Percentiles rank a stretch among this genome's conserved stretches.
These are phyloP conservation scores for Emmonsiellopsis sp. DNA, from an alignment of 2,329 filamentous ascomycete genomes.

Conservation along the genomic window DNA sequence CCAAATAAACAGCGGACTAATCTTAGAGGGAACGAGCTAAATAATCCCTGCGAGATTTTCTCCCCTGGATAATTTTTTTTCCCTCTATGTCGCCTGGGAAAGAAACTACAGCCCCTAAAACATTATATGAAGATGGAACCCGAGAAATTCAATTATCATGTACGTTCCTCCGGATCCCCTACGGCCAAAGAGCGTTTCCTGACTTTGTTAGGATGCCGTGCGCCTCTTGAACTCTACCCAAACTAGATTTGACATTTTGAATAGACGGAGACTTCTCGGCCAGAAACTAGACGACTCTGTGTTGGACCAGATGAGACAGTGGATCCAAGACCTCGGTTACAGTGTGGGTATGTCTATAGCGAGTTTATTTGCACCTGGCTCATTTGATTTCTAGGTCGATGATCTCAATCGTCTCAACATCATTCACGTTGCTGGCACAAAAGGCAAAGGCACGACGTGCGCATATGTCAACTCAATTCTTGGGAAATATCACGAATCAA, in stretches of 20 bases:
- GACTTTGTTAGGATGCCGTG: no score
- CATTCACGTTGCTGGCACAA: constrained; percentile 60
- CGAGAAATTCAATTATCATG: no score
- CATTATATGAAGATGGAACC: no score
- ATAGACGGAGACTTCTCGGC: constrained; percentile 1
- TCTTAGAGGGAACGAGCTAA: no score
- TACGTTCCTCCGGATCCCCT: no score
- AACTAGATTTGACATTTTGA: background rate
- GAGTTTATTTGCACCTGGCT: background rate
- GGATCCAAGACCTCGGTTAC: background rate
- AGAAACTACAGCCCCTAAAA: no score
- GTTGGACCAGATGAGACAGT: background rate
- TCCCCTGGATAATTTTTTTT: no score
- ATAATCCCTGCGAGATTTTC: no score
- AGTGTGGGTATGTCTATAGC: background rate
- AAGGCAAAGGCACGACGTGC: constrained; percentile 61
- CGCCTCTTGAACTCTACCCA: background rate
- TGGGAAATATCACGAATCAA: constrained; percentile 36
- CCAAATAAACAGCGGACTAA: no score
- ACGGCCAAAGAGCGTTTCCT: no score
- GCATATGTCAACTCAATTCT: constrained; percentile 57
- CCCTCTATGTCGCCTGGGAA: no score
- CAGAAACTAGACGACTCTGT: background rate
- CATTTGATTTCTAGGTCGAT: constrained; percentile 19
- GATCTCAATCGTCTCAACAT: constrained; percentile 52